phyloP scores from a whole-genome alignment of 2,329 filamentous ascomycete genomes.

The Dactylonectria macrodidyma region DNA sequence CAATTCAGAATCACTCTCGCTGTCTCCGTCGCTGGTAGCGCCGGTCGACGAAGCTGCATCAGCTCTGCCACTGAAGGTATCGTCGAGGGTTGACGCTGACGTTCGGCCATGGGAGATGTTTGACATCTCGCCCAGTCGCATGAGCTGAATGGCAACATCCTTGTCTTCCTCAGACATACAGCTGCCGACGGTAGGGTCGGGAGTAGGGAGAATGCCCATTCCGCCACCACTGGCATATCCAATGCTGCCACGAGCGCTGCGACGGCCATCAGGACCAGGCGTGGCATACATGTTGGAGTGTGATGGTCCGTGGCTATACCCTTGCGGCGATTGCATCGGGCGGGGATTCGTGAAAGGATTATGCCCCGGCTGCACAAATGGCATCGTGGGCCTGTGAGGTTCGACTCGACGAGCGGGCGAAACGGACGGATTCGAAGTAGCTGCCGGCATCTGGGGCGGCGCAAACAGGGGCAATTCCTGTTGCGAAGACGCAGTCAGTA shows the following conservation, averaged over 20 bases:
- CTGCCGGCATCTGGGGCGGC: conserved; percentile 92
- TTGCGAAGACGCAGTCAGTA: conserved; percentile 52
- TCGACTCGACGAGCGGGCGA: conserved; percentile 89
- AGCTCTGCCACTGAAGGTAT: conserved; percentile 91
- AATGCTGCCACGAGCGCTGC: conserved; percentile 73
- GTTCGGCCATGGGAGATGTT: conserved; percentile 95
- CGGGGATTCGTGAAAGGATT: conserved; percentile 85
- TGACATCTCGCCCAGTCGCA: conserved; percentile 94
- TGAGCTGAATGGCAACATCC: conserved; percentile 96
- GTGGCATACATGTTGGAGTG: conserved; percentile 74
- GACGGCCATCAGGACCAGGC: conserved; percentile 73
- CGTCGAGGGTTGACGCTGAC: conserved; percentile 92
- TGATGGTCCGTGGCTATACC: conserved; percentile 67
- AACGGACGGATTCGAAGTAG: conserved; percentile 96
- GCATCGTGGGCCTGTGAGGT: conserved; percentile 79
- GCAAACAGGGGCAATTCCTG: conserved; percentile 97
- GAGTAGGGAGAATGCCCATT: conserved; percentile 83
- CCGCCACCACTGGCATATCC: conserved; percentile 65
- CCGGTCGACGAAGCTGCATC: conserved; percentile 89
- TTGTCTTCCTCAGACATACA: conserved; percentile 95
- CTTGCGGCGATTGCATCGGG: conserved; percentile 87
- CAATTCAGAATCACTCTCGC: conserved; percentile 74
- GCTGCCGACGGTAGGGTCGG: conserved; percentile 96
- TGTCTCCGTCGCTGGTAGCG: conserved; percentile 84
- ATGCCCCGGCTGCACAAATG: conserved; percentile 82